Evolutionary conservation across 257 asterid species (phyloP).

Genomic region (Linaria vulgaris): DNA sequence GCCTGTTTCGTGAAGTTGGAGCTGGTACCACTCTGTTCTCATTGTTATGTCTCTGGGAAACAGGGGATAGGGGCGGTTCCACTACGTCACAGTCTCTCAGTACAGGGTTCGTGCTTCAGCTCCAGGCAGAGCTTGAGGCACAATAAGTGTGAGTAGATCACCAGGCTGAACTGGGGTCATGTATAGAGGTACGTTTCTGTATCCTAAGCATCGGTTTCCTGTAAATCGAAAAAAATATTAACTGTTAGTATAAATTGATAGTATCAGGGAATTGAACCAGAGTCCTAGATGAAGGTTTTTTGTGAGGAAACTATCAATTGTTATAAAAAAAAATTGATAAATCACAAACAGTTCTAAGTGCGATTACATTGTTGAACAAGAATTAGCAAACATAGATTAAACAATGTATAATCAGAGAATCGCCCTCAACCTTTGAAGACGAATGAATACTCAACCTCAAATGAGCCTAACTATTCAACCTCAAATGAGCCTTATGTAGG

Average conservation of each 20-base stretch:
- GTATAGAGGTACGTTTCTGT: slow-evolving; percentile 41
- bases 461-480: no score
- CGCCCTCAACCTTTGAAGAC: no score
- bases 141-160: slow-evolving; percentile 42
- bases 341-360: no score
- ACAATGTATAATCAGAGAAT: no score
- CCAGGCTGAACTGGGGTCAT: slow-evolving; percentile 65
- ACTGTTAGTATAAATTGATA: background rate
- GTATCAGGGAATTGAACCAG: background rate
- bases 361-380: no score
- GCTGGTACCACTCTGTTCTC: slow-evolving; percentile 38
- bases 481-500: no score
- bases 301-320: no score
- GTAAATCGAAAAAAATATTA: slow-evolving; percentile 22
- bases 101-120: slow-evolving; percentile 68
- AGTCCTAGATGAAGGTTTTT: background rate
- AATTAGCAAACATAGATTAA: no score
- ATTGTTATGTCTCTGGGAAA: slow-evolving; percentile 25
- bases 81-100: slow-evolving; percentile 48
- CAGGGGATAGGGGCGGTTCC: slow-evolving; percentile 79
- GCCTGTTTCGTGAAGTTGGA: slow-evolving; percentile 52
- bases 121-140: slow-evolving; percentile 44
- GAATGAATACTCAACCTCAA: no score
- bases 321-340: no score
- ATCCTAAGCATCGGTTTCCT: slow-evolving; percentile 78